Conservation (phyloP, 78 protist genomes). For the Acrasis kona region DNA sequence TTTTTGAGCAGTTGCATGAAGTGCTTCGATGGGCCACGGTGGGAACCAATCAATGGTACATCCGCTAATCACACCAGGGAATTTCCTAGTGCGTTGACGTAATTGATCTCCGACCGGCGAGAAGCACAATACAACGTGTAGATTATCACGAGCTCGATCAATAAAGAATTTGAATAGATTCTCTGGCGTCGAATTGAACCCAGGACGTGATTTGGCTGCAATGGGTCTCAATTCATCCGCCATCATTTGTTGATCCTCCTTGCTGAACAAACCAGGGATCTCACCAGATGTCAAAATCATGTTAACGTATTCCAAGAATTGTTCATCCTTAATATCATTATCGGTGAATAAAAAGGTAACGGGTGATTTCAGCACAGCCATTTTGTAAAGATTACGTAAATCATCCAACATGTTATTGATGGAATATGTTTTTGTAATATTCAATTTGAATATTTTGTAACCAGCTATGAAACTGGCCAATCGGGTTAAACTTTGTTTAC, state of each 20-base stretch:
- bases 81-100: conserved; percentile 50
- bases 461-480: conserved; percentile 63
- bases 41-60: conserved; percentile 76
- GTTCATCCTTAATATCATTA: conserved; percentile 72
- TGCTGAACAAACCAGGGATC: conserved; percentile 52
- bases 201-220: too few relatives aligned
- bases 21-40: conserved; percentile 78
- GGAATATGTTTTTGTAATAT: conserved; percentile 45
- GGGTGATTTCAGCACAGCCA: conserved; percentile 44
- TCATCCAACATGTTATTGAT: conserved; percentile 60
- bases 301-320: conserved; percentile 73
- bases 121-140: conserved; percentile 82
- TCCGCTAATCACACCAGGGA: conserved; percentile 67
- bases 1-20: conserved; percentile 37
- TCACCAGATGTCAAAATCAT: conserved; percentile 63
- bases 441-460: conserved; percentile 38
- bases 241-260: conserved; percentile 58
- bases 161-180: conserved; percentile 58
- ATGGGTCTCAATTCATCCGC: conserved; percentile 44
- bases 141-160: conserved; percentile 48
- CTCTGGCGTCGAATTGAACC: conserved; percentile 34
- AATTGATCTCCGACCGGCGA: conserved; percentile 78
- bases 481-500: conserved; percentile 58
- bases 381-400: conserved; percentile 49
- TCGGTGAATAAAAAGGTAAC: conserved; percentile 70